Conservation (phyloP, 2,329 filamentous ascomycete genomes). For the Elsinoe perseae region DNA sequence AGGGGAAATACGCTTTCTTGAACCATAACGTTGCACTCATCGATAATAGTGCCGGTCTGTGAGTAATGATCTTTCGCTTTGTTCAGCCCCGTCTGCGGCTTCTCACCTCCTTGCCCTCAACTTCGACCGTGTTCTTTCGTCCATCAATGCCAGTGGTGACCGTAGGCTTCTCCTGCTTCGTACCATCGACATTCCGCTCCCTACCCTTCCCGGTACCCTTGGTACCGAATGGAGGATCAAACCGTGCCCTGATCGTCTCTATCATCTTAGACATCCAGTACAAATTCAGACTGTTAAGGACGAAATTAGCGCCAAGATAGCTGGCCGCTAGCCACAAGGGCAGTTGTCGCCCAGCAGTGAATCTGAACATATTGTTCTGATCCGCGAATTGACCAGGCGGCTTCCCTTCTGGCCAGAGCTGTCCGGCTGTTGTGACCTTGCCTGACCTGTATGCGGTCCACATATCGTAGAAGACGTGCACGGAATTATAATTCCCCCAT, state of each 20-base stretch:
- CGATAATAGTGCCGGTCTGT: too few species aligned
- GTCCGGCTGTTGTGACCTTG: conserved; percentile 17
- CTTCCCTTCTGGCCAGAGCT: conserved; percentile 15
- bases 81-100: conserved; percentile 13
- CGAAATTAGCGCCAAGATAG: conserved; percentile 63
- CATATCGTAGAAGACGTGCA: conserved; percentile 63
- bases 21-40: too few species aligned
- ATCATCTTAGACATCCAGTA: conserved; percentile 89
- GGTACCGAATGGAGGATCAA: conserved; percentile 51
- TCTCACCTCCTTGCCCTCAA: conserved; percentile 17
- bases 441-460: conserved; percentile 39
- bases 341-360: conserved; percentile 40
- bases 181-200: conserved; percentile 18
- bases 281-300: conserved; percentile 68
- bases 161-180: conserved; percentile 22
- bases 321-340: conserved; percentile 62
- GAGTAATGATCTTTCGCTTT: too few species aligned
- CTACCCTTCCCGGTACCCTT: conserved; percentile 28
- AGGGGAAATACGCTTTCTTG: too few species aligned
- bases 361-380: conserved; percentile 41
- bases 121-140: conserved; percentile 24
- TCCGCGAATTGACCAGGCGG: neutral
- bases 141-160: conserved; percentile 23
- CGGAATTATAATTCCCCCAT: conserved; percentile 64
- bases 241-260: conserved; percentile 66